Conservation (phyloP, 179 eudicot genomes). For the Spergularia azorica region DNA sequence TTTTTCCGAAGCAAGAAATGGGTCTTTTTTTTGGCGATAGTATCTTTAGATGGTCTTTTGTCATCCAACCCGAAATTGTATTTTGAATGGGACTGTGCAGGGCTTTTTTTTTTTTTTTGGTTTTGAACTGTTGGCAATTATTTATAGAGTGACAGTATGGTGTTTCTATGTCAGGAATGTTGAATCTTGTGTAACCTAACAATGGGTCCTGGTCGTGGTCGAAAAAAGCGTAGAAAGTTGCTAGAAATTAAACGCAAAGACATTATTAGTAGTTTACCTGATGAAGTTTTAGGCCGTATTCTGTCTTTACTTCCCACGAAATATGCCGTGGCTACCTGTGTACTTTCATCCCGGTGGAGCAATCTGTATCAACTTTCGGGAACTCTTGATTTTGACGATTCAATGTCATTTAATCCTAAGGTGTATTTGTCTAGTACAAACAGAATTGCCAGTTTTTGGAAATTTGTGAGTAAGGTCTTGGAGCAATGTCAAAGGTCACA, state of each 20-base stretch:
- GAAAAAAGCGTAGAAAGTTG: conserved; percentile 3
- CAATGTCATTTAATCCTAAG: neutral
- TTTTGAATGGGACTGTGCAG: neutral
- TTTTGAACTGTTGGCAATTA: neutral
- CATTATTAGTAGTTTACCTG: conserved; percentile 27
- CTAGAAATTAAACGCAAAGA: conserved; percentile 8
- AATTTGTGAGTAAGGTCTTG: conserved; percentile 19
- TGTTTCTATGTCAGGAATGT: neutral
- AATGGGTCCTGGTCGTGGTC: conserved; percentile 1
- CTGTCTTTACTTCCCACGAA: conserved; percentile 33
- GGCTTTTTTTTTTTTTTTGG: neutral
- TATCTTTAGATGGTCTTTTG: neutral
- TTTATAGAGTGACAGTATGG: neutral
- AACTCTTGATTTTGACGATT: conserved; percentile 33
- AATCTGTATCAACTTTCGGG: conserved; percentile 21
- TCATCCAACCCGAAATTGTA: too few species aligned
- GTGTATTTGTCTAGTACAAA: neutral
- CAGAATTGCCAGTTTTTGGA: conserved; percentile 12
- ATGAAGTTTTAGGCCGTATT: conserved; percentile 27
- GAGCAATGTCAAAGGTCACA: conserved; percentile 5
- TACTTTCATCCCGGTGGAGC: conserved; percentile 26
- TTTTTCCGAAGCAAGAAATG: too few species aligned
- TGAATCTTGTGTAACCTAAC: neutral
- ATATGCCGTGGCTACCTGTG: conserved; percentile 27
- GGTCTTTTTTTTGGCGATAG: too few species aligned